Evolutionary conservation across 192 early-diverging fungal genomes (phyloP), one percentile per base, ranked within the genome.

Genomic region (Jimgerdemannia lactiflua): DNA sequence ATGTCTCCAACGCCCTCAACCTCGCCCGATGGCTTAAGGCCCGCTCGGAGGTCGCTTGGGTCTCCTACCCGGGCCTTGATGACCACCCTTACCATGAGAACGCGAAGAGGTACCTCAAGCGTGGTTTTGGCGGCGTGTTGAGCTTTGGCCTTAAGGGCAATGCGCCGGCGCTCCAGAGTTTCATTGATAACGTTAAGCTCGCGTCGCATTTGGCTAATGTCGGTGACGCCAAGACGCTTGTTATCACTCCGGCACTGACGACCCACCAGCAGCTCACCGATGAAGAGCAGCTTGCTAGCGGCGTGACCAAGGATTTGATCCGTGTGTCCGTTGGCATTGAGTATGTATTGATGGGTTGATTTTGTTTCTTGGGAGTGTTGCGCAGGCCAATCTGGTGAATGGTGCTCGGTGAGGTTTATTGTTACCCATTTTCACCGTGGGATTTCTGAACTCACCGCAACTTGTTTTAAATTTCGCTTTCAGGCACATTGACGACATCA

Each of bases 161-260:
- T 0, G 44, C 74, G 40, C 11, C 64, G 10, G 64, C 11, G 64
- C 64, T 66, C 39, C 70, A 82, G 76, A 69, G 39, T 29, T 97
- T 98, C 77, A 92, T 98, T 67, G 86, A 94, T 72, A 78, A 71
- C 18, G 88, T 97, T 44, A 86, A 96, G 78, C 88, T 98, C 39
- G 88, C 92, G 3, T 94, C 92, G n/a, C 94, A 97, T 79, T 80
- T 98, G 39, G 96, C 95, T 64, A 98, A 98, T 72, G 94, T 98
- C n/a, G 96, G 96, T 68, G 96, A 98, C 82, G 89, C 93, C 8
- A 89, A 94, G 78, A 97, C 95, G 6, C 86, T 98, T 39, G 93
- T 93, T 20, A 95, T 96, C 74, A 92, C 95, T 71, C 94, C 96
- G 9, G 84, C 92, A 20, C 79, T 88, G 40, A 97, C 95, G 4